Base-by-base conservation (phyloP, 179 eudicot genomes). In the Sideroxylon spinosum region DNA sequence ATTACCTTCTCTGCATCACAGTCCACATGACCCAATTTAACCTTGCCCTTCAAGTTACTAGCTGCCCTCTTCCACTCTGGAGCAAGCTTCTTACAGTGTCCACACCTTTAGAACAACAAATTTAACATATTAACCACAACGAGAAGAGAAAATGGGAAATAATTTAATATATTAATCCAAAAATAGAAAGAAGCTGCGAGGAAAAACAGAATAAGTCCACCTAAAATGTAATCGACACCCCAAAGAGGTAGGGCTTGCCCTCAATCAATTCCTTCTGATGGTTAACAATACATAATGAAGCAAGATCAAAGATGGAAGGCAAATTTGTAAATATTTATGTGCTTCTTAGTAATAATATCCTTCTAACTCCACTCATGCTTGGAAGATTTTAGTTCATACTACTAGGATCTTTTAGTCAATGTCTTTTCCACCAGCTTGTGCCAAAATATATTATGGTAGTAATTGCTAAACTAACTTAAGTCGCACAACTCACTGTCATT, bases 1-100 rank as follows among this genome's bases (percentile, higher is more conserved):
- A 48, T 80, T 89, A 93, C 99, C 92, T 95, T 95, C 76, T 95
- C 97, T 52, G 90, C 93, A 81, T 93, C 99, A 80, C 97, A 89
- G 80, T 95, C 93, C 28, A 95, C 97, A 87, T 95, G 99, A 62
- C 99, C 99, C 73, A 95, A 82, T 88, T 86, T 95, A 83, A 93
- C 99, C 91, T 91, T 88, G 64, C 97, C 99, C 87, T 93, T 87
- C 79, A 95, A 85, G 88, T 86, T 95, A 74, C 81, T 92, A 17
- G 99, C 89, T 72, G 95, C 99, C 87, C 85, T 93, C 91, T 93
- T 95, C 99, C 99, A 95, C 82, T 95, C 99, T 29, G 99, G 99
- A 73, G 99, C 99, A 82, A 95, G 95, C 87, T 89, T 93, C 86
- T 95, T 93, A 83, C 99, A 95, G 84, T 95, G 99, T 66, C 99